Conservation (phyloP, 225 moss, liverwort and hornwort genomes). For the Polytrichum commune region DNA sequence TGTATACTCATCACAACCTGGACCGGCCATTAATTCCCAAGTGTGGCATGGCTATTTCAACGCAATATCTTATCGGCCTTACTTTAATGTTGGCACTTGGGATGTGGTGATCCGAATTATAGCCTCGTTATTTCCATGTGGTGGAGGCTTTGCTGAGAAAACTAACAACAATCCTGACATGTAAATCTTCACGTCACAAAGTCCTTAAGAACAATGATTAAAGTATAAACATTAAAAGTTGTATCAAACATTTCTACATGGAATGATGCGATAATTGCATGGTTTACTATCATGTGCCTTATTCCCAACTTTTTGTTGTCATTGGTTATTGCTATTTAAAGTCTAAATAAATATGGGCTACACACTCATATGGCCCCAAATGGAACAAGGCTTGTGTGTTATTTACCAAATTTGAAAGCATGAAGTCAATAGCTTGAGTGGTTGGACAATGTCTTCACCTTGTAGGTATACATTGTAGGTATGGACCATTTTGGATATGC, state of each 20-base stretch:
- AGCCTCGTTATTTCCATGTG: constrained; percentile 79
- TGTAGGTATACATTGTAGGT: constrained; percentile 32
- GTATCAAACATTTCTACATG: too few species aligned
- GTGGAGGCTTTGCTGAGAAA: constrained; percentile 90
- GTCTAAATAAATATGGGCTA: too few species aligned
- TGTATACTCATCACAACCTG: constrained; percentile 75
- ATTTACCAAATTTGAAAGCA: background rate
- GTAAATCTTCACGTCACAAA: constrained; percentile 31
- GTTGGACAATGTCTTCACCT: too few species aligned
- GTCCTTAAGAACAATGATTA: too few species aligned
- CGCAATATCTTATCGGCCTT: constrained; percentile 85
- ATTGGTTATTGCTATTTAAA: too few species aligned
- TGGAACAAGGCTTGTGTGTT: background rate
- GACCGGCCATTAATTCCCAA: constrained; percentile 38
- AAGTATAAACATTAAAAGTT: too few species aligned
- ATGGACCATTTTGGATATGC: constrained; percentile 99
- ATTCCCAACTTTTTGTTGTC: too few species aligned
- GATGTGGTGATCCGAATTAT: constrained; percentile 83
- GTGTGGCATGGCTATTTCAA: constrained; percentile 77
- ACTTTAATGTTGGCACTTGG: constrained; percentile 89
- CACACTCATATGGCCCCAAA: too few species aligned
- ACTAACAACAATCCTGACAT: constrained; percentile 93
- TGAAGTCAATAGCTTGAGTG: background rate
- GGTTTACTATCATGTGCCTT: too few species aligned
- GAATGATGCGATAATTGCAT: too few species aligned